Evolutionary conservation across 2,329 filamentous ascomycete species (phyloP).

Genomic region (Hypoxylon sp.): DNA sequence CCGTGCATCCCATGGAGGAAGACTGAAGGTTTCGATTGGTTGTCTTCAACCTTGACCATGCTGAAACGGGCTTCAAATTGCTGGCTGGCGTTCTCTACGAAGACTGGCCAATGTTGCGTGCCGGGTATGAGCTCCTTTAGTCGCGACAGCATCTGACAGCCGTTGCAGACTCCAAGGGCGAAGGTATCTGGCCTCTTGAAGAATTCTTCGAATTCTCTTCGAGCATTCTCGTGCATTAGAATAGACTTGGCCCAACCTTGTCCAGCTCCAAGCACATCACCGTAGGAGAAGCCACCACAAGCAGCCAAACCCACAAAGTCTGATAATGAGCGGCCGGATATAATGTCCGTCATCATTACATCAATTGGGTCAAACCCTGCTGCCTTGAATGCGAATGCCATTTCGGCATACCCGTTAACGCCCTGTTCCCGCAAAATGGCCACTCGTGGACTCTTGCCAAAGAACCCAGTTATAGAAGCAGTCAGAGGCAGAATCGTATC

Average conservation of each 20-base stretch:
- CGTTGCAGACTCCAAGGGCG: constrained; percentile 93
- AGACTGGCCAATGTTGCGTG: constrained; percentile 85
- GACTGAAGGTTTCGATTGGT: constrained; percentile 75
- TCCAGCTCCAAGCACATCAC: constrained; percentile 83
- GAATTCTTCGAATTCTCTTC: constrained; percentile 84
- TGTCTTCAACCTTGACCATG: constrained; percentile 68
- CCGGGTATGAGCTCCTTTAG: constrained; percentile 88
- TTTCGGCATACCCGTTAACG: constrained; percentile 95
- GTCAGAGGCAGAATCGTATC: constrained; percentile 70
- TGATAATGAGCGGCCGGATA: constrained; percentile 80
- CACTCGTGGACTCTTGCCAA: constrained; percentile 75
- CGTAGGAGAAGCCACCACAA: constrained; percentile 96
- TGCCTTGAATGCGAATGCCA: constrained; percentile 94
- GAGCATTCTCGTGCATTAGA: constrained; percentile 81
- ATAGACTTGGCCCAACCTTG: constrained; percentile 97
- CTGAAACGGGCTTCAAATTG: constrained; percentile 40
- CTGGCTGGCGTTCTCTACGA: constrained; percentile 57
- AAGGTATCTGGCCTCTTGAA: constrained; percentile 92
- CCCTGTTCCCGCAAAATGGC: constrained; percentile 95
- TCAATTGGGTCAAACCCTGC: constrained; percentile 93
- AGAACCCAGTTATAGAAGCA: constrained; percentile 41
- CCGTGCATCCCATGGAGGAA: constrained; percentile 92
- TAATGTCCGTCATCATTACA: constrained; percentile 96
- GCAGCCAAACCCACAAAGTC: constrained; percentile 90
- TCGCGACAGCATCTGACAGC: constrained; percentile 92